Evolutionary conservation across 306 rosid species (phyloP), one percentile per base, ranked within the genome.

Genomic region (Prinsepia uniflora): DNA sequence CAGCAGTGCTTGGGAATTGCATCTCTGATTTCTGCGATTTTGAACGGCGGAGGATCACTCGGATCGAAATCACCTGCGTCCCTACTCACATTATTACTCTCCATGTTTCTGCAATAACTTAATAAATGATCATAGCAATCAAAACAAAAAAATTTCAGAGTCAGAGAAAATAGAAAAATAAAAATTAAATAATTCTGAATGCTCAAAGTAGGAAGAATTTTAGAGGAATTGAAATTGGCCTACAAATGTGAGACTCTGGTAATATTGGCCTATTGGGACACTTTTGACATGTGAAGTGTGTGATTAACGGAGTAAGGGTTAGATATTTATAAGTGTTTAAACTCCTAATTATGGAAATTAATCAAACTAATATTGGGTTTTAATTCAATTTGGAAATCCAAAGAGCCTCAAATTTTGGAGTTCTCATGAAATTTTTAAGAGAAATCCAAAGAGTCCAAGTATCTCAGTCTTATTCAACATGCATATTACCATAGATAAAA

Each of bases 1-100:
- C 98, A 90, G 24, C 98, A 92, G 74, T 92, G 96, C n/a, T 58
- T 72, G 0, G 98, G 98, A 73, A 92, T 92, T 49, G 96, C 84
- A 1, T 89, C 89, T 52, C 96, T 82, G 76, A 92, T 86, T 42
- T 89, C 96, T 3, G 87, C 85, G 13, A 92, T 83, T 75, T 78
- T 84, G 14, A 92, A 92, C 0, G 96, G 96, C 22, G 98, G 98
- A 52, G 91, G 92, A 48, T 87, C 91, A 72, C 87, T 78, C 18
- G 96, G 92, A 75, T 92, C 96, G 50, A 92, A 92, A 83, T 47
- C 48, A 19, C 3, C 54, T n/a, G 56, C 43, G 43, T 14, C 43
- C 14, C 19, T 39, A 2, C 43, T 12, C 42, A 14, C 43, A 34
- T 6, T 14, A 15, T 2, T 14, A 15, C 43, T 36, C 40, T 3